Evolutionary conservation across 768 basidiomycete species (phyloP).

Genomic region (Dentipellis fragilis): DNA sequence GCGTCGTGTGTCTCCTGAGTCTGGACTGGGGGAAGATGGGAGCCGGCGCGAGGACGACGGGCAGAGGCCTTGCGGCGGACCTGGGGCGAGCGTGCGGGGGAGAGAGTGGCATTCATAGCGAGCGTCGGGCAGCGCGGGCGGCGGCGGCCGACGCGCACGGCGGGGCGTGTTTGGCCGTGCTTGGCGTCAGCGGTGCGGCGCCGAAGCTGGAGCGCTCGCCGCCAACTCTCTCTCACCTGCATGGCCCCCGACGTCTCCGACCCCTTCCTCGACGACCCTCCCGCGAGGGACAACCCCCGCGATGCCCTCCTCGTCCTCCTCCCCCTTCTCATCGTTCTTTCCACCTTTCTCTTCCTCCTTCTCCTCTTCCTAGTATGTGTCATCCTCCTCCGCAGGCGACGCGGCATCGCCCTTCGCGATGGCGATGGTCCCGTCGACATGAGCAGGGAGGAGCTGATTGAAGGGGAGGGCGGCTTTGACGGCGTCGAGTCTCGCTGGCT

Average conservation of each 20-base stretch:
- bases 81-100: slow-evolving; percentile 39
- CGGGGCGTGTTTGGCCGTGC: background rate
- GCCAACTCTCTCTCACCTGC: background rate
- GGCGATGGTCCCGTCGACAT: slow-evolving; percentile 89
- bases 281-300: slow-evolving; percentile 20
- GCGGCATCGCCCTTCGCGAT: slow-evolving; percentile 75
- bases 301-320: slow-evolving; percentile 82
- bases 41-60: slow-evolving; percentile 42
- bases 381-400: slow-evolving; percentile 67
- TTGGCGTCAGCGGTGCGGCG: background rate
- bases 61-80: slow-evolving; percentile 48
- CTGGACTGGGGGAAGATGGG: slow-evolving; percentile 45
- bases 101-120: slow-evolving; percentile 37
- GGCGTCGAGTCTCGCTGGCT: slow-evolving; percentile 91
- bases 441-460: slow-evolving; percentile 81
- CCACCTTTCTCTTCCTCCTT: slow-evolving; percentile 87
- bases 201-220: background rate
- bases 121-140: background rate
- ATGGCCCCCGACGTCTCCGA: background rate
- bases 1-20: slow-evolving; percentile 56
- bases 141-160: background rate
- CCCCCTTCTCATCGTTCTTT: slow-evolving; percentile 87
- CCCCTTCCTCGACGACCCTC: slow-evolving; percentile 5
- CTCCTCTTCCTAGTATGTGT: slow-evolving; percentile 87
- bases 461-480: slow-evolving; percentile 89